phyloP scores from a whole-genome alignment of 2,329 filamentous ascomycete species.

The Bimuria novae-zelandiae region DNA sequence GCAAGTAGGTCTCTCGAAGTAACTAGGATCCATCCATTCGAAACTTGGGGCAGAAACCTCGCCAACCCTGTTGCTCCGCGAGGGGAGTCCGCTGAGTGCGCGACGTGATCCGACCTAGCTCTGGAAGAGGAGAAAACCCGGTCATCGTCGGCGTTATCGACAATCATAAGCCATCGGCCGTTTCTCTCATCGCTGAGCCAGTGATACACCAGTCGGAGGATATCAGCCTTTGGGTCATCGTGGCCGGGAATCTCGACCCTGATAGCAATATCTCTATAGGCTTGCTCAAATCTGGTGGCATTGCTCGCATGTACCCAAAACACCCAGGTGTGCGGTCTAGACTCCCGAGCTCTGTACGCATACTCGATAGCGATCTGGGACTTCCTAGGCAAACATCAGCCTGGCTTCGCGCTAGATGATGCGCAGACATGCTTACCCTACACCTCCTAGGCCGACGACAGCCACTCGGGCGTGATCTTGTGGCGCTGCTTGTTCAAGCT shows the following conservation, averaged over 20 bases:
- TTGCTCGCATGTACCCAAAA: constrained; percentile 20
- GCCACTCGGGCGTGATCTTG: constrained; percentile 15
- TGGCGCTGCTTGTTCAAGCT: constrained; percentile 2
- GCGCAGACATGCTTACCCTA: constrained; percentile 15
- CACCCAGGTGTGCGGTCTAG: constrained; percentile 4
- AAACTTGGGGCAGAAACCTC: constrained; percentile 15
- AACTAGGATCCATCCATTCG: constrained; percentile 19
- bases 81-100: too few species aligned
- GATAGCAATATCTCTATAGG: constrained; percentile 17
- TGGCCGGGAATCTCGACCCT: constrained; percentile 13
- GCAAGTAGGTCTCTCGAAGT: constrained; percentile 20
- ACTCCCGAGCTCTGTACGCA: constrained; percentile 8
- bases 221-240: constrained; percentile 13
- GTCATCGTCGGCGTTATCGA: constrained; percentile 21
- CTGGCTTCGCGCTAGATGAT: background rate
- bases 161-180: constrained; percentile 21
- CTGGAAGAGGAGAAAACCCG: constrained; percentile 13
- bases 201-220: constrained; percentile 16
- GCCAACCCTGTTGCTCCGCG: constrained; percentile 13
- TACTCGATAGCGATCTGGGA: constrained; percentile 23
- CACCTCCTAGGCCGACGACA: constrained; percentile 19
- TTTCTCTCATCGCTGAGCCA: constrained; percentile 18
- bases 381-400: constrained; percentile 15
- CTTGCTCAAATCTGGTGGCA: too few species aligned
- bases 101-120: constrained; percentile 1